Evolutionary conservation across 2,329 filamentous ascomycete genomes (phyloP).

Genomic region (Lasiodiplodia theobromae): DNA sequence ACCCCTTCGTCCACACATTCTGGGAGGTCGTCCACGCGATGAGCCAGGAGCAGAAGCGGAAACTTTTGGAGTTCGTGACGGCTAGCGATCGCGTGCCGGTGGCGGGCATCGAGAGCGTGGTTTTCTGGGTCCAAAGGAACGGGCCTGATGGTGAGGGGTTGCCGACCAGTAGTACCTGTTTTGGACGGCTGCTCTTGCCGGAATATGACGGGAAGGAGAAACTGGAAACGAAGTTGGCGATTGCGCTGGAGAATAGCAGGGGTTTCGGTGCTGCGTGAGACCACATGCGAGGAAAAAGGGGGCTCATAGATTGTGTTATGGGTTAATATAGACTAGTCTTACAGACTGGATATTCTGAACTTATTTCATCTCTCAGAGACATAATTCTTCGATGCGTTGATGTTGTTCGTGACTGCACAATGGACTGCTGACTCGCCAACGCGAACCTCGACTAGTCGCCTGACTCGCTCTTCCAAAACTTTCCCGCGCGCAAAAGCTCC

Average conservation of each 20-base stretch:
- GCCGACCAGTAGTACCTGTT: conserved; percentile 92
- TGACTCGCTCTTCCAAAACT: conserved; percentile 8
- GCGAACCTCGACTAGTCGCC: background rate
- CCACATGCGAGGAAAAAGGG: background rate
- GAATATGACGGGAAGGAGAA: conserved; percentile 77
- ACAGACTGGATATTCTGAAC: background rate
- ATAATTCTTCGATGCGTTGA: background rate
- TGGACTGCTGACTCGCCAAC: background rate
- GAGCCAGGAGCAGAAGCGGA: conserved; percentile 72
- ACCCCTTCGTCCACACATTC: conserved; percentile 77
- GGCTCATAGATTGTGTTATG: background rate
- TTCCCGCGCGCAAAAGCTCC: conserved; percentile 10
- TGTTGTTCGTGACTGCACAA: background rate
- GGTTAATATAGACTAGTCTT: background rate
- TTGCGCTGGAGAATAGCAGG: conserved; percentile 86
- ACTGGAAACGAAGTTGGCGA: conserved; percentile 75
- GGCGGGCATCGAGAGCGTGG: conserved; percentile 80
- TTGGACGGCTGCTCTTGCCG: conserved; percentile 84
- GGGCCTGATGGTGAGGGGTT: conserved; percentile 69
- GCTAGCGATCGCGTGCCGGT: conserved; percentile 90
- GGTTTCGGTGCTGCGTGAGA: conserved; percentile 72
- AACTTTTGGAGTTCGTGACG: conserved; percentile 91
- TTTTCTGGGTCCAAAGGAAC: conserved; percentile 84
- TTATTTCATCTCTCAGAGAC: background rate
- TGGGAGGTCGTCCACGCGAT: conserved; percentile 80